Evolutionary conservation across 768 basidiomycete species (phyloP), one percentile per base, ranked within the genome.

Genomic region (Pulveroboletus sp.): DNA sequence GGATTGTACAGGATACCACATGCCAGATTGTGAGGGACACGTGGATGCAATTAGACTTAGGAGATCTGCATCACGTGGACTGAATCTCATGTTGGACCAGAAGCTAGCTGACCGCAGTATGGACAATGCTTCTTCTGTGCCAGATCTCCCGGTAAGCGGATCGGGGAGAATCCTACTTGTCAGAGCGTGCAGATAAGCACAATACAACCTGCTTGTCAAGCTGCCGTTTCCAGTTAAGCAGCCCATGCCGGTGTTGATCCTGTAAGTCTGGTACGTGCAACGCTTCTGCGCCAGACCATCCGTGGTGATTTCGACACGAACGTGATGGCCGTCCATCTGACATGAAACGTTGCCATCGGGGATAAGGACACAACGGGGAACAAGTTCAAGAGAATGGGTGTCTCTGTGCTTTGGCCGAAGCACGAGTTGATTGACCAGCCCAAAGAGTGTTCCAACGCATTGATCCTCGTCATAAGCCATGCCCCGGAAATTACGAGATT

Each of bases 161-260:
- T 79, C 78, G 2, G 63, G 59, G 7, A 72, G 58, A 31, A 65
- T 66, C 21, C 71, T 42, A 9, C 70, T 69, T 1, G 70, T 77
- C 14, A 75, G 45, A 8, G 74, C 72, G 37, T 80, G 78, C 7
- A 80, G 60, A 44, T 75, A 74, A 2, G 70, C 64, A 41, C 60
- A 63, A 47, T 66, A 75, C 13, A 77, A 59, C 34, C 52, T 57
- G 35, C 53, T 64, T 1, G 50, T 53, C 35, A 71, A 40, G 14
- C 50, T 60, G 12, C 36, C 48, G 16, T 57, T 61, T 2, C 63
- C 61, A 13, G 43, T 41, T 17, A 72, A 49, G 31, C 62, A 56
- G 7, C 69, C 63, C 10, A 74, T 42, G 24, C 63, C 51, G 8
- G 44, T 47, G 33, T 74, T 62, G 16, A 74, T 45, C 5, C 29